Percentiles rank a stretch among this genome's conserved stretches.
These are phyloP conservation scores for Xylogone sp. DNA, from an alignment of 2,329 filamentous ascomycete species.

Conservation along the genomic window DNA sequence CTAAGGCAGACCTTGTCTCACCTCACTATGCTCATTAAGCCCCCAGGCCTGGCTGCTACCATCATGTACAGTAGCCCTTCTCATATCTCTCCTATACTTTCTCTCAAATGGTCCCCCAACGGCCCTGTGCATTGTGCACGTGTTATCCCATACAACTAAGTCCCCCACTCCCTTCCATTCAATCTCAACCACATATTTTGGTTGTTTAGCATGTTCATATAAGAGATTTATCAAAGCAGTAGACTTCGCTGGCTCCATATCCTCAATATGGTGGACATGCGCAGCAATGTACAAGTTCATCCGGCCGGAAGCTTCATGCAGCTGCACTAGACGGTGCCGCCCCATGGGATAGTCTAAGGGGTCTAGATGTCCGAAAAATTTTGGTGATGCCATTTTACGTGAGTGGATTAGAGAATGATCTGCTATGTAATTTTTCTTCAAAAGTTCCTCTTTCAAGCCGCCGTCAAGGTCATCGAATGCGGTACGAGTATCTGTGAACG, in stretches of 20 bases:
- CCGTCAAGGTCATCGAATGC: constrained; percentile 44
- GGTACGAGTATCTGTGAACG: constrained; percentile 47
- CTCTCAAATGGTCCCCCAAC: constrained; percentile 44
- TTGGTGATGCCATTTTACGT: constrained; percentile 44
- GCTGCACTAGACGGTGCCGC: constrained; percentile 43
- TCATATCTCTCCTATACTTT: constrained; percentile 47
- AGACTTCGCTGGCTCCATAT: constrained; percentile 29
- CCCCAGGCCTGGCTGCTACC: constrained; percentile 37
- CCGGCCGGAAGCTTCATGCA: constrained; percentile 45
- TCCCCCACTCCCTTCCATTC: constrained; percentile 46
- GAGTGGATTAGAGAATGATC: constrained; percentile 46
- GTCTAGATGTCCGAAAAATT: constrained; percentile 38
- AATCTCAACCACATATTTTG: constrained; percentile 41
- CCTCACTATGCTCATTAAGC: constrained; percentile 31
- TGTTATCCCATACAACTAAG: constrained; percentile 57
- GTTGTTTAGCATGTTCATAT: constrained; percentile 41
- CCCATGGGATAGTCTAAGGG: constrained; percentile 26
- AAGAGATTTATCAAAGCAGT: constrained; percentile 33
- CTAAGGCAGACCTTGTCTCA: constrained; percentile 27
- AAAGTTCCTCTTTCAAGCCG: constrained; percentile 21
- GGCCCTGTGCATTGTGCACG: constrained; percentile 50
- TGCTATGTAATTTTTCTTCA: constrained; percentile 38
- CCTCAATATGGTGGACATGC: constrained; percentile 47
- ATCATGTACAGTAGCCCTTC: constrained; percentile 53
- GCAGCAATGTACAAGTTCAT: constrained; percentile 49